These are phyloP conservation scores for Alternaria gansuensis DNA, from an alignment of 2,329 filamentous ascomycete species.

Conservation along the genomic window DNA sequence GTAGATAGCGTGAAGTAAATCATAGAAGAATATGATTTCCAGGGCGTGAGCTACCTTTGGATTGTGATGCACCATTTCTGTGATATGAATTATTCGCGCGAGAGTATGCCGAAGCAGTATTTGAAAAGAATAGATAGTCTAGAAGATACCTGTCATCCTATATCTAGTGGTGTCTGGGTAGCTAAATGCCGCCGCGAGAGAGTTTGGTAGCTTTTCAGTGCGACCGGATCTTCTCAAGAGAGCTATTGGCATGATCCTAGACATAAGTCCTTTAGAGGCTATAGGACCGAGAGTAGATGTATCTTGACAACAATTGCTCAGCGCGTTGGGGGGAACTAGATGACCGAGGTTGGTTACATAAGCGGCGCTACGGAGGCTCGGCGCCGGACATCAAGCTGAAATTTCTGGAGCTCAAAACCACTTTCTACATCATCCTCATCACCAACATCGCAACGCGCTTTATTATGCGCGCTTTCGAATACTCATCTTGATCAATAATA, in stretches of 20 bases:
- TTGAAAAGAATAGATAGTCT: neutral
- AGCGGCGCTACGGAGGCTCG: constrained; percentile 33
- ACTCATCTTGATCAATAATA: constrained; percentile 21
- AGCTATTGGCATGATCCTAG: neutral
- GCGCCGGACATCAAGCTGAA: constrained; percentile 31
- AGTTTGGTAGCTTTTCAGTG: neutral
- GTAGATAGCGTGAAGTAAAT: too few species aligned
- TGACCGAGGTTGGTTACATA: constrained; percentile 19
- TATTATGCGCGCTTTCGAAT: constrained; percentile 24
- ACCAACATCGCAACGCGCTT: constrained; percentile 28
- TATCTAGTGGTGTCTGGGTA: neutral
- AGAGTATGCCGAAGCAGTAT: neutral
- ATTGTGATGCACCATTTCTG: neutral
- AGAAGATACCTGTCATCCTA: neutral
- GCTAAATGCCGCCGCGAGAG: neutral
- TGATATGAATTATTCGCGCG: neutral
- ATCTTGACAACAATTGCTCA: neutral
- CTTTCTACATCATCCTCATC: constrained; percentile 15
- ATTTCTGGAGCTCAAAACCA: constrained; percentile 37
- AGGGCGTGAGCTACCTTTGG: neutral
- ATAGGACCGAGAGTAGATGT: neutral
- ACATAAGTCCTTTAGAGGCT: neutral
- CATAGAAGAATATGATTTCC: neutral
- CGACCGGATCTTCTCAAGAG: neutral
- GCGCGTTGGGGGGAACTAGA: neutral